Percentiles rank a stretch among this genome's conserved stretches.
Evolutionary conservation across 1,284 basidiomycete species (phyloP).

Genomic region (Sporisorium reilianum): DNA sequence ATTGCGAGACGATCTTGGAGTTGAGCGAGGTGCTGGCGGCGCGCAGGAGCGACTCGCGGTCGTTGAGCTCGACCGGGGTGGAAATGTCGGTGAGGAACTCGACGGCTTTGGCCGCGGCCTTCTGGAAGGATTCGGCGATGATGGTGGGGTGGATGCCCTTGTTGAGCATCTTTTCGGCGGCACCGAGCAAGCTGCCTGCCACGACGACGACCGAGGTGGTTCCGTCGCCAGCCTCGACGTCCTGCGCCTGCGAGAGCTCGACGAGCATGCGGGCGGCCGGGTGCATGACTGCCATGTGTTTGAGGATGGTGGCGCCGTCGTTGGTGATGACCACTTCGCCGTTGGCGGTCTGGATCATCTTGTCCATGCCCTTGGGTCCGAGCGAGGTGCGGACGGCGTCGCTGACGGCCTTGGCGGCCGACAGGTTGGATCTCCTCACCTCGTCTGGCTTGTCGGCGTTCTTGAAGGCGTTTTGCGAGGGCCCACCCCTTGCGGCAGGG

Average conservation of each 20-base stretch:
- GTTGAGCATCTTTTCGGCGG: conserved; percentile 95
- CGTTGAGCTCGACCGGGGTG: conserved; percentile 89
- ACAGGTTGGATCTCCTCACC: conserved; percentile 66
- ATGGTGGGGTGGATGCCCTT: conserved; percentile 97
- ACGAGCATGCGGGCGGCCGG: conserved; percentile 97
- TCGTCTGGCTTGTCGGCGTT: conserved; percentile 70
- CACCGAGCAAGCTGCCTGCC: conserved; percentile 90
- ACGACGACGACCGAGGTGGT: conserved; percentile 99
- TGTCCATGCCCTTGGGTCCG: conserved; percentile 99
- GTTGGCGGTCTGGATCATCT: conserved; percentile 98
- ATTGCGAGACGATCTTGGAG: conserved; percentile 99
- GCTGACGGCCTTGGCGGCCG: conserved; percentile 81
- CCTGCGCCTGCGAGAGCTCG: conserved; percentile 96
- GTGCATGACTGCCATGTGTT: conserved; percentile 96
- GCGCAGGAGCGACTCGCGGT: conserved; percentile 85
- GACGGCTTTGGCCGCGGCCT: conserved; percentile 90
- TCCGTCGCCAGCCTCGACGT: conserved; percentile 98
- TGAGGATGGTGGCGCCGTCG: conserved; percentile 97
- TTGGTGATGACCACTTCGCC: conserved; percentile 99
- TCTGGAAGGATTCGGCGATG: conserved; percentile 95
- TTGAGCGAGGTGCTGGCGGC: conserved; percentile 96
- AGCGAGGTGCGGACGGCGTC: conserved; percentile 97
- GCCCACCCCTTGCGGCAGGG: conserved; percentile 28
- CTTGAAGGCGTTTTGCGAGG: conserved; percentile 65
- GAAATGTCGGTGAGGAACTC: conserved; percentile 94